A percentile compares a stretch with the other conserved stretches of the same genome.
These are phyloP conservation scores for Exophiala lecanii-corni DNA, from an alignment of 2,329 filamentous ascomycete genomes.

Conservation along the genomic window DNA sequence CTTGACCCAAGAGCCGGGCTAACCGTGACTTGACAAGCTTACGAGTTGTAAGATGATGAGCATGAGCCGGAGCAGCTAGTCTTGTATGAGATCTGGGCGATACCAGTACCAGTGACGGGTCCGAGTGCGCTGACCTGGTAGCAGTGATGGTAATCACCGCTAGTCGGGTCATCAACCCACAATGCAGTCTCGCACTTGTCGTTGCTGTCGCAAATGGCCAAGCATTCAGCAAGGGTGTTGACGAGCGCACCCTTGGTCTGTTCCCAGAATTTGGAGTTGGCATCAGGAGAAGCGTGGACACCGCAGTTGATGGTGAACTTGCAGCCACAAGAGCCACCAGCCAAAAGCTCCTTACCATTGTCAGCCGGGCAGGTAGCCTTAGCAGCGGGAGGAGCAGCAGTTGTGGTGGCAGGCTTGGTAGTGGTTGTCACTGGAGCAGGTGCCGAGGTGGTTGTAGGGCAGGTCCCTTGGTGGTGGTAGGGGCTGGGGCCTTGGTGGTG, in stretches of 20 bases:
- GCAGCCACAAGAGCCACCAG: slow-evolving; percentile 18
- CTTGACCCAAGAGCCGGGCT: too few species aligned
- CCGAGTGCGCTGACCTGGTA: slow-evolving; percentile 15
- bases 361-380: slow-evolving; percentile 13
- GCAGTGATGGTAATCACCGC: slow-evolving; percentile 17
- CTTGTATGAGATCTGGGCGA: slow-evolving; percentile 20
- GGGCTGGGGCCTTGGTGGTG: background rate
- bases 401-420: slow-evolving; percentile 4
- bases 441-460: slow-evolving; percentile 6
- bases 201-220: slow-evolving; percentile 18
- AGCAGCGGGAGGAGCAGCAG: slow-evolving; percentile 2
- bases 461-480: slow-evolving; percentile 4
- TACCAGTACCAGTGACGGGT: slow-evolving; percentile 4
- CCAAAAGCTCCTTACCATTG: slow-evolving; percentile 10
- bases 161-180: slow-evolving; percentile 12
- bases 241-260: slow-evolving; percentile 3
- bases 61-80: slow-evolving; percentile 14
- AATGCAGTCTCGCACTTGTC: slow-evolving; percentile 13
- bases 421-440: slow-evolving; percentile 8
- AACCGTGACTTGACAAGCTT: too few species aligned
- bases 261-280: slow-evolving; percentile 13
- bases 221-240: slow-evolving; percentile 11
- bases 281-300: slow-evolving; percentile 7
- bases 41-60: slow-evolving; percentile 8
- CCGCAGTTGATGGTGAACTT: slow-evolving; percentile 15